These are phyloP conservation scores for Angophora floribunda DNA, from an alignment of 345 rosid species.

Conservation along the genomic window DNA sequence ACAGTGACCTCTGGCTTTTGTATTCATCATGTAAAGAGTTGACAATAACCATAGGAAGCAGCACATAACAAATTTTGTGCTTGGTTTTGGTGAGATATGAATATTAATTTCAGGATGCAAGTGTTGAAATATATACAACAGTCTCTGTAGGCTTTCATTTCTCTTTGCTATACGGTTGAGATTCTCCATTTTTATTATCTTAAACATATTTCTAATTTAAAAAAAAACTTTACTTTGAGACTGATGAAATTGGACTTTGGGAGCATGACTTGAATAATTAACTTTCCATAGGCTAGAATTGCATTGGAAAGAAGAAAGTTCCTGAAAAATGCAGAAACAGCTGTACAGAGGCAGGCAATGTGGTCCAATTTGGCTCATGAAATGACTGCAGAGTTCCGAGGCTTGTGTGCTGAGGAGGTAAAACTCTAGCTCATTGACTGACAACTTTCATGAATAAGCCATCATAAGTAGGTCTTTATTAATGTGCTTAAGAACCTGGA, in stretches of 20 bases:
- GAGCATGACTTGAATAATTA: neutral
- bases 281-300: constrained; percentile 71
- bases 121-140: neutral
- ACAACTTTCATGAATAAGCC: neutral
- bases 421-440: neutral
- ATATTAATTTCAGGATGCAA: neutral
- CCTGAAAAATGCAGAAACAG: constrained; percentile 89
- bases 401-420: constrained; percentile 99
- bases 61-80: neutral
- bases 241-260: neutral
- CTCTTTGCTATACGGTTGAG: neutral
- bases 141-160: neutral
- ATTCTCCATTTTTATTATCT: neutral
- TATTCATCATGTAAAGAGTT: neutral
- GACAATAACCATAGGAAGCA: neutral
- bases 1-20: neutral
- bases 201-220: neutral
- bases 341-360: constrained; percentile 94
- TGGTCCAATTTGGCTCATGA: constrained; percentile 99
- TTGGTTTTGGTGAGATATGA: neutral
- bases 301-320: constrained; percentile 95
- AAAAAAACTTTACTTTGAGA: neutral
- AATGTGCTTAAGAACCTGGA: constrained; percentile 11
- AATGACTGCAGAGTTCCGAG: constrained; percentile 99
- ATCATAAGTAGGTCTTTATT: neutral